Evolutionary conservation across 345 rosid species (phyloP).

Genomic region (Euphorbia tirucalli): DNA sequence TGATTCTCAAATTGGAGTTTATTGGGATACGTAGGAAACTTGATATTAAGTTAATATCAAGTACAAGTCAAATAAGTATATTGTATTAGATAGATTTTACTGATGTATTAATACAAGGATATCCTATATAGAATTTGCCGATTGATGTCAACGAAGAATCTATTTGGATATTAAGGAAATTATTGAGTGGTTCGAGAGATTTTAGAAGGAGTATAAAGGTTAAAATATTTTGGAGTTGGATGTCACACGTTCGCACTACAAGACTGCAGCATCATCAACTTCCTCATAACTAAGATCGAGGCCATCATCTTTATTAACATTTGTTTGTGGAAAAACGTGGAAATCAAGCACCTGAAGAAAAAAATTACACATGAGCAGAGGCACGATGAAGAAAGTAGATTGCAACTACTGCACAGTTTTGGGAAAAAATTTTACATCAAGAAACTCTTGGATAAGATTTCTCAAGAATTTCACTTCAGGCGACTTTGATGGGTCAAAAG

Average conservation of each 20-base stretch:
- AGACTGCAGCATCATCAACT: constrained; percentile 69
- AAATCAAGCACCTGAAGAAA: constrained; percentile 65
- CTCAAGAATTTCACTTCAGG: constrained; percentile 79
- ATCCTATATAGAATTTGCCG: too few species aligned
- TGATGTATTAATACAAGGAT: too few species aligned
- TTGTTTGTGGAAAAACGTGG: constrained; percentile 49
- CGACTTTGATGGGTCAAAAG: constrained; percentile 55
- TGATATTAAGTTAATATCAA: too few species aligned
- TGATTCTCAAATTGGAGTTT: too few species aligned
- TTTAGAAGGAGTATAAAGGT: too few species aligned
- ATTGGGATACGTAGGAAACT: too few species aligned
- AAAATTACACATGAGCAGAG: constrained; percentile 5
- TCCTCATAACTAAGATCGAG: constrained; percentile 34
- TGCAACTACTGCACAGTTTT: not conserved
- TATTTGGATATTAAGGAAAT: too few species aligned
- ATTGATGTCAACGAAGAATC: too few species aligned
- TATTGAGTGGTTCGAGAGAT: too few species aligned
- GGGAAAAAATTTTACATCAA: constrained; percentile 51
- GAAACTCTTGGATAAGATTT: constrained; percentile 81
- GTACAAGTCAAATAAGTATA: too few species aligned
- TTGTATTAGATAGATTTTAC: too few species aligned
- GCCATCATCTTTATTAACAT: constrained; percentile 34
- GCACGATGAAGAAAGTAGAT: not conserved
- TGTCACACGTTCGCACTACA: constrained; percentile 94
- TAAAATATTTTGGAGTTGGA: constrained; percentile 95